Base-by-base conservation (phyloP, 2,329 filamentous ascomycete genomes). In the Pseudocercospora fuligena region DNA sequence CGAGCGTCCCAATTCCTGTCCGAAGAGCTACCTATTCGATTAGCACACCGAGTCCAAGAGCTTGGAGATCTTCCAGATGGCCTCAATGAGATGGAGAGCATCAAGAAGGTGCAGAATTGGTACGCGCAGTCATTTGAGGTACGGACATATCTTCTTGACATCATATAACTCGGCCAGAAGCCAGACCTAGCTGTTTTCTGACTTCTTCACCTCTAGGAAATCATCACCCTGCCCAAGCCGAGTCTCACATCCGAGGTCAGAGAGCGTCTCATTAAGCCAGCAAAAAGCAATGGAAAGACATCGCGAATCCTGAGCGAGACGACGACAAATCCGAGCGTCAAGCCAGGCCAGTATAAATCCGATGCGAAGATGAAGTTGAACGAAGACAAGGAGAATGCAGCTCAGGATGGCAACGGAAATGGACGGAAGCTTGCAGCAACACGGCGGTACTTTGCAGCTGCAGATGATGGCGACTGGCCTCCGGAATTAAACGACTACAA, bases 81-180 rank as follows among this genome's bases (percentile, higher is more conserved):
- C 64, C 87, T 99, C 69, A 97, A 93, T 79, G 94, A 98, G 73
- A 98, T 99, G 95, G 92, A 94, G 46, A 98, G 95, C 11, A 97
- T 99, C 73, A 90, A 90, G 79, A 93, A 90, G 76, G 95, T 99
- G 73, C 91, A 94, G 79, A 94, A 98, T 77, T 99, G 95, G 95
- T 99, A 99, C 80, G 95, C 94, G 70, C 95, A 99, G 83, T 99
- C 95, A 60, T 99, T 99, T 77, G 95, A 99, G 89, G 94, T 97
- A 87, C 74, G 87, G 78, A 56, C 43, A 64, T 58, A 23, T 19
- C 46, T 36, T 47, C 6, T 19, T 11, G 27, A 21, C 9, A 19
- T 11, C 29, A 31, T 21, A 5, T 21, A 19, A 58, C n/a, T 19
- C 40, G 51, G 57, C 40, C 23, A 36, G 12, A 51, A n/a, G 23